Evolutionary conservation across 2,329 filamentous ascomycete genomes (phyloP).

Genomic region (Colletotrichum nymphaeae): DNA sequence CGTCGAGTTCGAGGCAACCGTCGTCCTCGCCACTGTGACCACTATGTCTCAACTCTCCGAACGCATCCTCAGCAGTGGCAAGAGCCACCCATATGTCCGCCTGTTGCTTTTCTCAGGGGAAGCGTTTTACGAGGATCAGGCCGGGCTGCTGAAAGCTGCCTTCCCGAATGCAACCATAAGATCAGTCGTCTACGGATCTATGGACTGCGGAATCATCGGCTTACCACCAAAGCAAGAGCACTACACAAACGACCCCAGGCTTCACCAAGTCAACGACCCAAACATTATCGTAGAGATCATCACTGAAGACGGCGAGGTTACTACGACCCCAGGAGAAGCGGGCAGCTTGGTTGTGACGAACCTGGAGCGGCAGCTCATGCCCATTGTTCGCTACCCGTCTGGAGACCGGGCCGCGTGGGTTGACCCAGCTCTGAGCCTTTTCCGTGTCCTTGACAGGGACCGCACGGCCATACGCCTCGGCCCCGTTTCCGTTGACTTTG

Average conservation of each 20-base stretch:
- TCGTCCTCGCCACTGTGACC: slow-evolving; percentile 23
- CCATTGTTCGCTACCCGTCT: slow-evolving; percentile 29
- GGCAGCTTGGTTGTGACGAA: slow-evolving; percentile 28
- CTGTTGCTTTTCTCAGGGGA: slow-evolving; percentile 32
- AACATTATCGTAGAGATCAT: slow-evolving; percentile 26
- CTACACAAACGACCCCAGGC: slow-evolving; percentile 12
- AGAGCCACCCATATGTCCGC: slow-evolving; percentile 11
- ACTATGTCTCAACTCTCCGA: slow-evolving; percentile 27
- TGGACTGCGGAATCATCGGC: slow-evolving; percentile 30
- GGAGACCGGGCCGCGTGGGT: slow-evolving; percentile 31
- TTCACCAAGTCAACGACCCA: slow-evolving; percentile 30
- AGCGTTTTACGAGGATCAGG: slow-evolving; percentile 29
- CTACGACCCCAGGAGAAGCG: not conserved
- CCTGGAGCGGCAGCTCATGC: slow-evolving; percentile 29
- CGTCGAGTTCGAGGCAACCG: slow-evolving; percentile 21
- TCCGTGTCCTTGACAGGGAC: slow-evolving; percentile 31
- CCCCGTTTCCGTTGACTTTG: slow-evolving; percentile 26
- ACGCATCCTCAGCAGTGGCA: not conserved
- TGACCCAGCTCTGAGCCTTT: slow-evolving; percentile 20
- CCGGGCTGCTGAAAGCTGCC: slow-evolving; percentile 7
- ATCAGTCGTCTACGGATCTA: slow-evolving; percentile 28
- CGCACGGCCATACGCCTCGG: slow-evolving; percentile 31
- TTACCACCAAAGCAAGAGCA: slow-evolving; percentile 21
- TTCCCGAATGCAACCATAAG: slow-evolving; percentile 21
- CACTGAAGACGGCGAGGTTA: slow-evolving; percentile 19